These are phyloP conservation scores for Aspergillus persii DNA, from an alignment of 2,329 filamentous ascomycete genomes.

Conservation along the genomic window DNA sequence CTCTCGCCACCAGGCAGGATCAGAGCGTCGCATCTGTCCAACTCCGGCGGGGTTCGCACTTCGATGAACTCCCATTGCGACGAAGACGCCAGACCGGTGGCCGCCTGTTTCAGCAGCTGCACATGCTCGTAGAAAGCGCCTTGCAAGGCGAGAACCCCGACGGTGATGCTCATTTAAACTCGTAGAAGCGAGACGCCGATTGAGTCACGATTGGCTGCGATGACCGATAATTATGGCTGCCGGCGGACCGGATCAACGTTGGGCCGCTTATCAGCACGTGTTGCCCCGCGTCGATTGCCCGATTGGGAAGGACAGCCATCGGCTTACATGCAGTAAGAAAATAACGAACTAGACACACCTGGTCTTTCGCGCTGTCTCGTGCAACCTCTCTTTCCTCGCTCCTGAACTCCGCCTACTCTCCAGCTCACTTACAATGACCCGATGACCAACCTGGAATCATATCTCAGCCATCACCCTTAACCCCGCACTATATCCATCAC, in stretches of 20 bases:
- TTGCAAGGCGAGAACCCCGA: conserved; percentile 74
- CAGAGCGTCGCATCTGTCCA: conserved; percentile 73
- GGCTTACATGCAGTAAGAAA: no score
- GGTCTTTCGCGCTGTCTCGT: no score
- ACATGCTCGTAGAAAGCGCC: conserved; percentile 92
- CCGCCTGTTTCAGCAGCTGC: conserved; percentile 68
- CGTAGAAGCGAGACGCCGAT: background rate
- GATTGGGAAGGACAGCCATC: background rate
- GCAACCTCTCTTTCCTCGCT: no score
- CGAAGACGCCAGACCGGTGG: conserved; percentile 44
- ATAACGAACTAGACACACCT: no score
- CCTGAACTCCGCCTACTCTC: background rate
- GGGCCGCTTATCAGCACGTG: conserved; percentile 24
- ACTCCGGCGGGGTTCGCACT: conserved; percentile 71
- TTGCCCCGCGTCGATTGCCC: conserved; percentile 15
- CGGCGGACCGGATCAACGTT: conserved; percentile 6
- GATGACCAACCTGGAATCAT: background rate
- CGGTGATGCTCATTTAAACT: conserved; percentile 43
- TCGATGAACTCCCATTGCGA: conserved; percentile 65
- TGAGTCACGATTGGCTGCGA: conserved; percentile 14
- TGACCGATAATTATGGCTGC: background rate
- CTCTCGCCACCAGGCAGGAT: conserved; percentile 94
- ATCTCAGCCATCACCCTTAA: background rate
- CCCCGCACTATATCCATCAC: background rate
- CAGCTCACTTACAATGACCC: background rate